Percentiles rank a stretch among this genome's conserved stretches.
phyloP scores from a whole-genome alignment of 441 rosid genomes.

The Raphanus hybrid region DNA sequence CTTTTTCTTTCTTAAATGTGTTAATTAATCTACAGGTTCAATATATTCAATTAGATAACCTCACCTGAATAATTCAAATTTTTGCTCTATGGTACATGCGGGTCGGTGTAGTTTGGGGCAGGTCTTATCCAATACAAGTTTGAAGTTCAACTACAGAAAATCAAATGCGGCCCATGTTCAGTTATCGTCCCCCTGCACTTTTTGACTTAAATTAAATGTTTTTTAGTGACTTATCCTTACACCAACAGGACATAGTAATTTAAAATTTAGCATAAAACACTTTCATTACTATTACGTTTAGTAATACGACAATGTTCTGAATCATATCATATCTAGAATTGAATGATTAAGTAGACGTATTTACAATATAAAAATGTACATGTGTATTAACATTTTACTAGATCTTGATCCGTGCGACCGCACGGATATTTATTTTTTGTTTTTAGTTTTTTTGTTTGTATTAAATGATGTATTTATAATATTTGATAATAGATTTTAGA shows the following conservation, averaged over 20 bases:
- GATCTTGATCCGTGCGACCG: no score
- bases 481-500: no score
- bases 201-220: not conserved
- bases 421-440: no score
- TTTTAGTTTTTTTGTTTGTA: no score
- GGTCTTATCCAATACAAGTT: not conserved
- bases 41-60: no score
- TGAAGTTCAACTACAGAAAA: not conserved
- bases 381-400: not conserved
- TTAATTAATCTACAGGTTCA: no score
- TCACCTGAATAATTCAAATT: not conserved
- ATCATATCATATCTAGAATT: not conserved
- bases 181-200: not conserved
- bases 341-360: not conserved
- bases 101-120: not conserved
- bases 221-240: constrained; percentile 17
- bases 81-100: not conserved
- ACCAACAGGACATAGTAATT: constrained; percentile 12
- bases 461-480: no score
- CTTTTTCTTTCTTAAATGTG: no score
- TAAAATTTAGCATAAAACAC: not conserved
- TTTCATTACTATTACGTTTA: not conserved
- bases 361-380: not conserved
- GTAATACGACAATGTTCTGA: not conserved
- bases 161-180: constrained; percentile 10